Percentiles rank a stretch among this genome's conserved stretches.
These are phyloP conservation scores for Ramularia endophylla DNA, from an alignment of 2,329 filamentous ascomycete genomes.

Conservation along the genomic window DNA sequence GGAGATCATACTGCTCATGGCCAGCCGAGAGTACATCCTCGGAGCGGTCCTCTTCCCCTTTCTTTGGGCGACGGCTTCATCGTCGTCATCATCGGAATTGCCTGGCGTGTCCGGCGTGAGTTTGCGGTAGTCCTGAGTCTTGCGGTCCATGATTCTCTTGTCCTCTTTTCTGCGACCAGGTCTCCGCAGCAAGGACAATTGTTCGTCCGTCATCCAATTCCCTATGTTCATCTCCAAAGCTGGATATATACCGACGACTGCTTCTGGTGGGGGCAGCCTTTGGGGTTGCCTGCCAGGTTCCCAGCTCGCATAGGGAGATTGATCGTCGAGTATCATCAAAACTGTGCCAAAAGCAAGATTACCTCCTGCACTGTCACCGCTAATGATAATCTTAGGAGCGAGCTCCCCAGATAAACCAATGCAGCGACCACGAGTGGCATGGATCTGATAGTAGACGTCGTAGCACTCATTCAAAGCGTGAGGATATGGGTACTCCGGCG, in stretches of 20 bases:
- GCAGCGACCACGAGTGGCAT: slow-evolving; percentile 66
- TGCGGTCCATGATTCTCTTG: slow-evolving; percentile 68
- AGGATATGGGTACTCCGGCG: slow-evolving; percentile 77
- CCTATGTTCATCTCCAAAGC: slow-evolving; percentile 94
- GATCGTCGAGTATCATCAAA: slow-evolving; percentile 77
- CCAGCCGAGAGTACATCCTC: slow-evolving; percentile 61
- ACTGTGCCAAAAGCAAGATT: slow-evolving; percentile 75
- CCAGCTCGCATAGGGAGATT: slow-evolving; percentile 35
- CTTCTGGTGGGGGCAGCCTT: slow-evolving; percentile 57
- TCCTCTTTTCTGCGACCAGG: slow-evolving; percentile 73
- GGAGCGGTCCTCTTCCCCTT: slow-evolving; percentile 1
- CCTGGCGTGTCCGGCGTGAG: slow-evolving; percentile 75
- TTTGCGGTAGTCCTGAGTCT: slow-evolving; percentile 82
- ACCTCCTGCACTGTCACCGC: slow-evolving; percentile 76
- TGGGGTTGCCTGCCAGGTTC: slow-evolving; percentile 35
- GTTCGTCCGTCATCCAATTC: slow-evolving; percentile 98
- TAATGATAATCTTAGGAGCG: slow-evolving; percentile 63
- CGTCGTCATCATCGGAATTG: slow-evolving; percentile 68
- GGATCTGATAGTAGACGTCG: slow-evolving; percentile 71
- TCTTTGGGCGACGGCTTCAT: slow-evolving; percentile 21
- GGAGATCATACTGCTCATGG: slow-evolving; percentile 94
- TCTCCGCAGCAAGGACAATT: slow-evolving; percentile 90
- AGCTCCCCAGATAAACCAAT: slow-evolving; percentile 64
- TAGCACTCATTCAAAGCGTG: slow-evolving; percentile 84
- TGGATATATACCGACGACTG: slow-evolving; percentile 81